Base-by-base conservation (phyloP, 2,329 filamentous ascomycete species). In the Phaeosphaeriaceae sp. region DNA sequence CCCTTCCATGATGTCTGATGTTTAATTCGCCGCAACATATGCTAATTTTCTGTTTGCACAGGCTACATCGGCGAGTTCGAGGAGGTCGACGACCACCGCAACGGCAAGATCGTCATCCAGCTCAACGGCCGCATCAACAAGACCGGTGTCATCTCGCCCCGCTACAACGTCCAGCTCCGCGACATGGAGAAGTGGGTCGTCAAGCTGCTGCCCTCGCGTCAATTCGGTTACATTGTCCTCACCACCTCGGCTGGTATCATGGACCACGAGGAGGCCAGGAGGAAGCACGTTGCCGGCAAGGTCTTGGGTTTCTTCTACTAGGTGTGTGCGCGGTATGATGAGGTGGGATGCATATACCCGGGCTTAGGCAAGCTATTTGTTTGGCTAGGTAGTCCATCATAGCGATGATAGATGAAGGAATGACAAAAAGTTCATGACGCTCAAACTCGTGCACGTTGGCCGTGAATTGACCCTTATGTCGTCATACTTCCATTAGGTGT, bases 281-380 rank as follows among this genome's bases (percentile, higher is more conserved):
- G 95, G 83, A 98, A 98, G 90, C 95, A 99, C 87, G 95, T 98
- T 80, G 89, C 94, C 74, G 95, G 95, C 85, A 99, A 99, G 90
- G 92, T 99, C 84, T 92, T 98, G 76, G 95, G 95, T 77, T 99
- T 98, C 90, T 97, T 97, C 88, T 98, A 97, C 88, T 97, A 95
- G 81, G 57, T 57, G 31, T 53, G 56, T 53, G 57, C 58, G 58
- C 57, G 17, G 44, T 56, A 61, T 54, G 58, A 61, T 66, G 63
- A 60, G 60, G 64, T 64, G 66, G 70, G 63, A 67, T 65, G 58
- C 61, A 69, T 69, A 74, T 72, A 72, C 70, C 70, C 64, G 63
- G 65, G 53, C 61, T 64, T 68, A 68, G 66, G 50, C 65, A 61
- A 60, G 53, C 65, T 61, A 53, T 61, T 46, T 63, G 66, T 65